Base-by-base conservation (phyloP, 2,329 filamentous ascomycete genomes). In the Onygena corvina region DNA sequence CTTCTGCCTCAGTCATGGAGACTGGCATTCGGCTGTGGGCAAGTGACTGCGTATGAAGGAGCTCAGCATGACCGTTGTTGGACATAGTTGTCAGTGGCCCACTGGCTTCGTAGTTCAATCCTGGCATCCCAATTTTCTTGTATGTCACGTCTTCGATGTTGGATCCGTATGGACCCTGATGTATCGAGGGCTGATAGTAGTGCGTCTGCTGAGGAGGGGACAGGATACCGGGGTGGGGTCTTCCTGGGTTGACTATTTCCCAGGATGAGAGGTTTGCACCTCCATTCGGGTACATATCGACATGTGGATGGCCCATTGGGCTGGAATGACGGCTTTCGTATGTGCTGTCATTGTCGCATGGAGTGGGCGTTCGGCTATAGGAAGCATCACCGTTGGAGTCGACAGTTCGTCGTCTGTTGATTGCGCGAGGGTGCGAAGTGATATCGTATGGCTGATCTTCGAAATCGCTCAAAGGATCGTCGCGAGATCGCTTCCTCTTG, bases 221-320 rank as follows among this genome's bases (percentile, higher is more conserved):
- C 55, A 75, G 71, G 27, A 69, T 68, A 51, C 67, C 61, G 16
- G 74, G 71, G 48, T 72, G 58, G 3, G 69, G 67, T 49, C 68
- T 67, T 20, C 73, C 71, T 34, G 76, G 74, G 56, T 77, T 75
- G 33, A 64, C 69, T 46, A 68, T 66, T 46, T 75, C 70, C 67
- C 75, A 80, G 1, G 71, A 68, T 2, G 73, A 73, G 53, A 63
- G 66, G 40, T 71, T 64, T 25, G 51, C 46, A 48, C 52, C 52
- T 16, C 46, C 31, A 12, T 51, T 46, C 35, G 36, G 27, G 27
- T 55, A 55, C 14, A 52, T 29, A 4, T 55, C 53, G 12, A 29
- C 4, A 25, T 34, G 21, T 16, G 18, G 30, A n/a, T 50, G 52
- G 12, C 51, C 50, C 23, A 53, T 53, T 5, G 52, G 53, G 3